Evolutionary conservation across 805 yeast species (phyloP).

Genomic region (Pachysolen tannophilus): DNA sequence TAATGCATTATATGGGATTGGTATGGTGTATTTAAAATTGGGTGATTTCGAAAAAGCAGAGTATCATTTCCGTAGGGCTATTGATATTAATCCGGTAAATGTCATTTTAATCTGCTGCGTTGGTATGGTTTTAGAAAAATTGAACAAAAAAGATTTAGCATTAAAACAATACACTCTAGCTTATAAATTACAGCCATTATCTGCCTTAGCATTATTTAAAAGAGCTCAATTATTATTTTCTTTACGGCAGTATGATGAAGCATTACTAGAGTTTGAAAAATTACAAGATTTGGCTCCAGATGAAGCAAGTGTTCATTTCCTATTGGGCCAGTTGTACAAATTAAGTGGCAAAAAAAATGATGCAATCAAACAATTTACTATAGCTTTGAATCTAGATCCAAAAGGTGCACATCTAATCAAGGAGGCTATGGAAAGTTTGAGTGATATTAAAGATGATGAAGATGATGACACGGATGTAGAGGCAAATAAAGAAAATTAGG

Average conservation of each 20-base stretch:
- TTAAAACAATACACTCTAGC: constrained; percentile 78
- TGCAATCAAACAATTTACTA: constrained; percentile 81
- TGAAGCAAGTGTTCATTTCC: constrained; percentile 87
- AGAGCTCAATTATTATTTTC: constrained; percentile 76
- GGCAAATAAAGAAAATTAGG: constrained; percentile 3
- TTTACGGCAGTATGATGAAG: constrained; percentile 62
- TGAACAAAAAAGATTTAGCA: constrained; percentile 63
- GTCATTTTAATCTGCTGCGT: constrained; percentile 86
- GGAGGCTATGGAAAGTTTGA: constrained; percentile 64
- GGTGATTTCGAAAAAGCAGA: constrained; percentile 84
- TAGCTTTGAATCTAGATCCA: constrained; percentile 87
- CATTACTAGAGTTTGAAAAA: constrained; percentile 66
- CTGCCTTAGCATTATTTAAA: constrained; percentile 81
- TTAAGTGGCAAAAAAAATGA: constrained; percentile 62
- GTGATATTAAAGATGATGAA: constrained; percentile 7
- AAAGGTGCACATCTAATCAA: constrained; percentile 81
- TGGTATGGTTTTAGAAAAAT: constrained; percentile 84
- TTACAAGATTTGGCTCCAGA: constrained; percentile 80
- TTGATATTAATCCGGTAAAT: constrained; percentile 83
- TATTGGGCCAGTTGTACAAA: constrained; percentile 81
- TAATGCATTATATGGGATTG: constrained; percentile 93
- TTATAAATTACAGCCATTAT: constrained; percentile 71
- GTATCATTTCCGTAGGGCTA: constrained; percentile 79
- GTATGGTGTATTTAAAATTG: constrained; percentile 82
- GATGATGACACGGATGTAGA: constrained; percentile 5